Evolutionary conservation across 192 early-diverging fungal species (phyloP), one percentile per base, ranked within the genome.

Genomic region (Jimgerdemannia lactiflua): DNA sequence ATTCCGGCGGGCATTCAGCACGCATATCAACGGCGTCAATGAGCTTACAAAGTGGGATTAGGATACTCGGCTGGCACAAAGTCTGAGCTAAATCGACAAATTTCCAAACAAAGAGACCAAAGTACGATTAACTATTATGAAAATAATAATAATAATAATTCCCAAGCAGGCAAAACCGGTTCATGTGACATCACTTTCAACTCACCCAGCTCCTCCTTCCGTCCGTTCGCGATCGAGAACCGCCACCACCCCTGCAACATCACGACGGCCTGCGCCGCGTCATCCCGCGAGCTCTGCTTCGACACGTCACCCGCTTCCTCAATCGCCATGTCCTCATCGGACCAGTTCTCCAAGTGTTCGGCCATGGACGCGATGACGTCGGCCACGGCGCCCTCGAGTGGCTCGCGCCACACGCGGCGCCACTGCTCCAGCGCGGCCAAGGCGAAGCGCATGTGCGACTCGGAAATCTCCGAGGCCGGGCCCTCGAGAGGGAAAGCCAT

Each of bases 381-480:
- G 29, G 10, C 6, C 8, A 73, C 41, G 29, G 40, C 63, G 3
- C 19, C 3, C 39, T 65, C 63, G 18, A 64, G 29, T 20, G 20
- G 4, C 20, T 65, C 72, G 1, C 63, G 20, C n/a, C 39, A 66
- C 18, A 4, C 20, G n/a, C 72, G 72, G 20, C 63, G 59, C 72
- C 72, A 73, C 49, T 67, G 72, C 20, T 73, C 54, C 18, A 66
- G 64, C 20, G 49, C 59, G 7, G 19, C n/a, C 9, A 19, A 4
- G 9, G 64, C 72, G 63, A 73, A 73, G 39, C 66, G 39, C 4
- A 73, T 4, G 3, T 65, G 63, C 7, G 3, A 66, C 3, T 65
- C 39, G 4, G 49, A 59, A 1, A 59, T 59, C 3, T 65, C 39
- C 8, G 49, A 59, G 6, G 14, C 14, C 49, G 49, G 49, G 49